Conservation (phyloP, 176 grass and related monocot genomes). For the Carex kokanica region DNA sequence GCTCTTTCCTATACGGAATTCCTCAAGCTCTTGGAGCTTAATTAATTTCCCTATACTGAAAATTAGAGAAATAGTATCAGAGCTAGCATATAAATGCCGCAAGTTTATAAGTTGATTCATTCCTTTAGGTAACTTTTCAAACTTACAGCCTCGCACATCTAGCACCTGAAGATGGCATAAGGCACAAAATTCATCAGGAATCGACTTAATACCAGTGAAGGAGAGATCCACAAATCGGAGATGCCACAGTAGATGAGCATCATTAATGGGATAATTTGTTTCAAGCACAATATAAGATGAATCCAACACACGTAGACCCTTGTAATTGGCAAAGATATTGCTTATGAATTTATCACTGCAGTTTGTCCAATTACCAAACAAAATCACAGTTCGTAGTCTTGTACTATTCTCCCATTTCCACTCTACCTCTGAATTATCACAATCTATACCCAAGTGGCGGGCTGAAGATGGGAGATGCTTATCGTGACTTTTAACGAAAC, state of each 20-base stretch:
- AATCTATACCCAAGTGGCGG: slow-evolving; percentile 24
- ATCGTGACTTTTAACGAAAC: not conserved
- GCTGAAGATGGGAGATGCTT: not conserved
- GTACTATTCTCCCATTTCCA: not conserved
- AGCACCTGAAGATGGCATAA: slow-evolving; percentile 37
- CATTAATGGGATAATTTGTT: not conserved
- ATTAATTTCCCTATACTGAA: slow-evolving; percentile 32
- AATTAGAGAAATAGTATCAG: slow-evolving; percentile 25
- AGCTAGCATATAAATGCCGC: slow-evolving; percentile 26
- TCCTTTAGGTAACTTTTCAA: slow-evolving; percentile 28
- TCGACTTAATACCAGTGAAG: not conserved
- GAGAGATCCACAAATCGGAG: slow-evolving; percentile 36
- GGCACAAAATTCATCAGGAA: slow-evolving; percentile 27
- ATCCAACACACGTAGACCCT: slow-evolving; percentile 26
- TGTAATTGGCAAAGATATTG: slow-evolving; percentile 22
- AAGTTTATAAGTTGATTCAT: slow-evolving; percentile 35
- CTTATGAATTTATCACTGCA: not conserved
- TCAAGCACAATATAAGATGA: slow-evolving; percentile 23
- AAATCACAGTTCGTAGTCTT: slow-evolving; percentile 23
- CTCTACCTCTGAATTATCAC: slow-evolving; percentile 2
- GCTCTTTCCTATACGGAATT: slow-evolving; percentile 26
- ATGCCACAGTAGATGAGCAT: not conserved
- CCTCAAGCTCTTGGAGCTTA: slow-evolving; percentile 29
- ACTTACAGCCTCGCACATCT: slow-evolving; percentile 13
- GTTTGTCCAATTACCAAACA: slow-evolving; percentile 32